These are phyloP conservation scores for Naumovozyma baii DNA, from an alignment of 805 yeast genomes.

Conservation along the genomic window DNA sequence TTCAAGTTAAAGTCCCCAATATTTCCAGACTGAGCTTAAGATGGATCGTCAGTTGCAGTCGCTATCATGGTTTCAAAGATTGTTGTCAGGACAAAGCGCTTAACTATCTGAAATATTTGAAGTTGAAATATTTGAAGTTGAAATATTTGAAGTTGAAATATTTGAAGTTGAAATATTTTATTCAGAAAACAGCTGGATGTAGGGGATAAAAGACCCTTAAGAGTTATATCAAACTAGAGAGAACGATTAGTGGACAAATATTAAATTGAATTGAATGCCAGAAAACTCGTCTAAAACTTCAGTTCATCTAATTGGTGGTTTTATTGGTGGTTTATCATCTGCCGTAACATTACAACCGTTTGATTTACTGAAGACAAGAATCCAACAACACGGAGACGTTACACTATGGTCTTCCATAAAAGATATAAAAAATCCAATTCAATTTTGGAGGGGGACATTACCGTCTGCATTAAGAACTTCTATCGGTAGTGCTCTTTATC, in stretches of 20 bases:
- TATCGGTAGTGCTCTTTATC: slow-evolving; percentile 78
- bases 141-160: no score
- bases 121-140: no score
- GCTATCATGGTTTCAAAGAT: no score
- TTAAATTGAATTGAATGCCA: slow-evolving; percentile 1
- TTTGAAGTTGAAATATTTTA: no score
- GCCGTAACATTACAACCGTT: slow-evolving; percentile 78
- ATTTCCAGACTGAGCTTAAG: no score
- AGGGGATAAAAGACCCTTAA: no score
- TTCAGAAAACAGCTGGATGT: no score
- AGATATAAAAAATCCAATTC: slow-evolving; percentile 33
- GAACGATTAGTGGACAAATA: no score
- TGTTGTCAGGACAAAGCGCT: neutral
- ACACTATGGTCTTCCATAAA: slow-evolving; percentile 28
- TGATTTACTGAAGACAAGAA: slow-evolving; percentile 77
- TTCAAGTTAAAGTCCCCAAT: no score
- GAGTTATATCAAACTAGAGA: no score
- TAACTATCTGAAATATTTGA: no score
- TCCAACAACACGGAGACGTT: slow-evolving; percentile 48
- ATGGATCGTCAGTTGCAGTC: no score
- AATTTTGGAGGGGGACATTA: slow-evolving; percentile 87
- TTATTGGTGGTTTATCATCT: slow-evolving; percentile 73
- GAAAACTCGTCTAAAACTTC: slow-evolving; percentile 11
- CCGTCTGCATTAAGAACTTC: slow-evolving; percentile 89
- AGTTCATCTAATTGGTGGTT: slow-evolving; percentile 68